Conservation (phyloP, 2,329 filamentous ascomycete genomes). For the Ilyonectria destructans region DNA sequence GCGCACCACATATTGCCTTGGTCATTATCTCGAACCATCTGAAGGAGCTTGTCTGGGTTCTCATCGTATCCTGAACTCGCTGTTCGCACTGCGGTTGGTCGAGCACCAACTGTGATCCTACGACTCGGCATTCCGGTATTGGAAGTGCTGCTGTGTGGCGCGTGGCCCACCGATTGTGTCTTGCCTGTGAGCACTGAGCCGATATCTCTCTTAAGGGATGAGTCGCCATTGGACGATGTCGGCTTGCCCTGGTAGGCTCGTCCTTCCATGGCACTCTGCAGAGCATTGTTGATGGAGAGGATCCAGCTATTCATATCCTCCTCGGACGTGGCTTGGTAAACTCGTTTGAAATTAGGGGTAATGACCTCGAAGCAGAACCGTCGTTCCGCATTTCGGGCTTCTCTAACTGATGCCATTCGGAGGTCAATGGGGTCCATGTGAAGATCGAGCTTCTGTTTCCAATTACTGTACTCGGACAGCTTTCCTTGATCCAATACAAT, state of each 20-base stretch:
- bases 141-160: conserved; percentile 65
- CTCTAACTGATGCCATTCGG: conserved; percentile 95
- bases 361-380: conserved; percentile 99
- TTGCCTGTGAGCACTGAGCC: conserved; percentile 95
- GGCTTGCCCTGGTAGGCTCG: conserved; percentile 73
- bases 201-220: conserved; percentile 85
- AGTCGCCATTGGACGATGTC: conserved; percentile 61
- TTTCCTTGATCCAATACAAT: conserved; percentile 98
- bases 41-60: conserved; percentile 87
- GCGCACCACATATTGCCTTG: conserved; percentile 95
- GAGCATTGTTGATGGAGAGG: conserved; percentile 93
- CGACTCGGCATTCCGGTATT: conserved; percentile 77
- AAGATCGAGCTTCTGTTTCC: conserved; percentile 96
- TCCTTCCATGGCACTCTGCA: conserved; percentile 95
- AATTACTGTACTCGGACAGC: conserved; percentile 98
- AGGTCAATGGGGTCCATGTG: conserved; percentile 99
- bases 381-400: conserved; percentile 93
- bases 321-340: conserved; percentile 97
- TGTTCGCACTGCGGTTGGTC: conserved; percentile 80
- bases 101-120: conserved; percentile 92
- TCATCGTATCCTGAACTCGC: conserved; percentile 84
- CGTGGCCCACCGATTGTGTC: conserved; percentile 78
- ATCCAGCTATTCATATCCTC: conserved; percentile 99
- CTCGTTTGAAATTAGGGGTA: conserved; percentile 94
- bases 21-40: conserved; percentile 90